Evolutionary conservation across 306 rosid species (phyloP), one percentile per base, ranked within the genome.

Genomic region (Quercus glauca): DNA sequence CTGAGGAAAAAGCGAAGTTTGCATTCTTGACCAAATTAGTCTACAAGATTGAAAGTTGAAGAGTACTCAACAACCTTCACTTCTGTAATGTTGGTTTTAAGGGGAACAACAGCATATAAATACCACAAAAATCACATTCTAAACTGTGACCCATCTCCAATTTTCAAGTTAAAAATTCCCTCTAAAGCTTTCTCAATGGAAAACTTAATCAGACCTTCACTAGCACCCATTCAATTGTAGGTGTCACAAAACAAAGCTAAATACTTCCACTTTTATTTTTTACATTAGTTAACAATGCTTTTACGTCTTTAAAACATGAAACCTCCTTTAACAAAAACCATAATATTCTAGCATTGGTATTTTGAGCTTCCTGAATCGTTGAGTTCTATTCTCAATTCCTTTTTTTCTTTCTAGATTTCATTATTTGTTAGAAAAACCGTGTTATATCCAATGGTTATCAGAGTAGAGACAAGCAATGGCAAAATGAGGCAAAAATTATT

Each of bases 31-130:
- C 26, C 19, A 73, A 26, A 71, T 23, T 43, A 55, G 73, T 51
- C 51, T 49, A 76, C 31, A 69, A 64, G 68, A 71, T 23, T 74
- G 69, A 69, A 18, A 53, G 71, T 49, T 56, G 33, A 76, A 80
- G 37, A 25, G 23, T 19, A 31, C 15, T 70, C 19, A 73, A 10
- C 21, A 71, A 28, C n/a, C 43, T 49, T 17, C 63, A 37, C 43
- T 29, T 45, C 25, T 25, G 13, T 56, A 51, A 43, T 14, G 33
- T 35, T 13, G 74, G 26, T 43, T 61, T 49, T 35, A 1, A 21
- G 63, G 52, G 35, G 13, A 68, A 25, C n/a, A 55, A 45, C 3
- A 28, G 45, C 76, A 21, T 14, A 74, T 26, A 15, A 55, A 43
- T 74, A 75, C 76, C 25, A 12, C 56, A 79, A n/a, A 59, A 60